Percentiles rank a stretch among this genome's conserved stretches.
These are phyloP conservation scores for Monilinia aucupariae DNA, from an alignment of 2,329 filamentous ascomycete genomes.

Conservation along the genomic window DNA sequence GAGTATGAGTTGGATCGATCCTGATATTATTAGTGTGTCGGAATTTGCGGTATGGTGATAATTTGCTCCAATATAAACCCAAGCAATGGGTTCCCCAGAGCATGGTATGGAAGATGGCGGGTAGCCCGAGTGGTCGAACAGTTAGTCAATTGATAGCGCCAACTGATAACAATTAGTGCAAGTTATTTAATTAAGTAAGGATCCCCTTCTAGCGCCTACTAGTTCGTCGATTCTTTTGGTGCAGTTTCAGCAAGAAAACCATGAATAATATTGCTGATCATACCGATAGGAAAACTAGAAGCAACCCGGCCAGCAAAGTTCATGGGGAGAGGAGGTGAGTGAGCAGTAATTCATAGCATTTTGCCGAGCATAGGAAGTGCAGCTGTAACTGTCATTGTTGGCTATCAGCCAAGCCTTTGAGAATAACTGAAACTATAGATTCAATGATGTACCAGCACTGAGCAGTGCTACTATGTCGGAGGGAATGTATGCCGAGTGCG, in stretches of 20 bases:
- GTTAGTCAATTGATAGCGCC: too few species aligned
- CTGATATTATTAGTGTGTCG: not conserved
- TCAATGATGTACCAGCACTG: conserved; percentile 48
- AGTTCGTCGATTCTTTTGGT: conserved; percentile 39
- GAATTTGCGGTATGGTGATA: not conserved
- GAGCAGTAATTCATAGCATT: conserved; percentile 22
- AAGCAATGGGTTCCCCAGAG: conserved; percentile 6
- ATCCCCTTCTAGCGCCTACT: too few species aligned
- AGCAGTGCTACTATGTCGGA: conserved; percentile 42
- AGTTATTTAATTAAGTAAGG: too few species aligned
- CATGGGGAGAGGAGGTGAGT: conserved; percentile 19
- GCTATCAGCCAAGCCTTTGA: conserved; percentile 43
- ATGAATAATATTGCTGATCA: conserved; percentile 38
- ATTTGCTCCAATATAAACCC: conserved; percentile 14
- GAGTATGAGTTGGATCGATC: conserved; percentile 29
- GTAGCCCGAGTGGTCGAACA: too few species aligned
- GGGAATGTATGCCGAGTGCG: conserved; percentile 20
- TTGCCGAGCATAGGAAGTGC: conserved; percentile 37
- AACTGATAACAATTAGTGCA: too few species aligned
- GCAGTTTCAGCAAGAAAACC: conserved; percentile 52
- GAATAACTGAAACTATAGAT: conserved; percentile 44
- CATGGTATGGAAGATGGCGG: conserved; percentile 11
- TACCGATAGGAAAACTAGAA: conserved; percentile 36
- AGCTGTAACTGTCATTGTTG: conserved; percentile 42
- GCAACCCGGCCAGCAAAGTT: conserved; percentile 22